phyloP scores from a whole-genome alignment of 1,284 basidiomycete species.

The Puccinia hordei region DNA sequence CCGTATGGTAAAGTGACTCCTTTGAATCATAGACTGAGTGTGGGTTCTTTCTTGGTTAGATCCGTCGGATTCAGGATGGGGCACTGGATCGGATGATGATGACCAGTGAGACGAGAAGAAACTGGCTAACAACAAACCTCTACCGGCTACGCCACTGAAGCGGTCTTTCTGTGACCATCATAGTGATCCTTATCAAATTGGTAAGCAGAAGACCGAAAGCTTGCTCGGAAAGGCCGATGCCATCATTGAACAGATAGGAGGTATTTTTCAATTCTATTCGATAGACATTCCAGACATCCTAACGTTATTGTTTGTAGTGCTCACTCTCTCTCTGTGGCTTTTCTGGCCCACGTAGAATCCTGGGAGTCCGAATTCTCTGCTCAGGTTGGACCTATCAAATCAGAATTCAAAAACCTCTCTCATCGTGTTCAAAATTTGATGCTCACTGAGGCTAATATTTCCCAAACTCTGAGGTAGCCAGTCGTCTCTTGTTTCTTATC shows the following conservation, averaged over 20 bases:
- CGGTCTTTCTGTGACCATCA: slow-evolving; percentile 2
- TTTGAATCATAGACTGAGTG: too few species aligned
- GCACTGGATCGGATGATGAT: slow-evolving; percentile 8
- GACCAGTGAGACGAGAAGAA: not conserved
- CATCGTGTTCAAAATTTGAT: slow-evolving; percentile 15
- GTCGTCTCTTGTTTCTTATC: not conserved
- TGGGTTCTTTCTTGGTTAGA: too few species aligned
- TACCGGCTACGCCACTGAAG: not conserved
- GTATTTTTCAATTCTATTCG: not conserved
- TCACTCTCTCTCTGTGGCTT: not conserved
- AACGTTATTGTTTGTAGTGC: not conserved
- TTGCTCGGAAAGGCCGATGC: slow-evolving; percentile 18
- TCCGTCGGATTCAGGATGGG: slow-evolving; percentile 11
- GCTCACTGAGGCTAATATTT: not conserved
- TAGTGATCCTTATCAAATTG: slow-evolving; percentile 11
- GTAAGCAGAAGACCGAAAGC: slow-evolving; percentile 24
- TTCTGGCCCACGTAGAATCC: slow-evolving; percentile 1
- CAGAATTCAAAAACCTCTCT: not conserved
- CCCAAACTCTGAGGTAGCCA: slow-evolving; percentile 8
- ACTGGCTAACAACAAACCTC: not conserved
- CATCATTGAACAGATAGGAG: slow-evolving; percentile 21
- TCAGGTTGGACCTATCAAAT: slow-evolving; percentile 21
- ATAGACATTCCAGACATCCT: not conserved
- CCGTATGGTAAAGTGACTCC: too few species aligned
- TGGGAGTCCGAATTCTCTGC: slow-evolving; percentile 23